Percentiles rank a stretch among this genome's conserved stretches.
These are phyloP conservation scores for Salix viminalis DNA, from an alignment of 345 rosid species.

Conservation along the genomic window DNA sequence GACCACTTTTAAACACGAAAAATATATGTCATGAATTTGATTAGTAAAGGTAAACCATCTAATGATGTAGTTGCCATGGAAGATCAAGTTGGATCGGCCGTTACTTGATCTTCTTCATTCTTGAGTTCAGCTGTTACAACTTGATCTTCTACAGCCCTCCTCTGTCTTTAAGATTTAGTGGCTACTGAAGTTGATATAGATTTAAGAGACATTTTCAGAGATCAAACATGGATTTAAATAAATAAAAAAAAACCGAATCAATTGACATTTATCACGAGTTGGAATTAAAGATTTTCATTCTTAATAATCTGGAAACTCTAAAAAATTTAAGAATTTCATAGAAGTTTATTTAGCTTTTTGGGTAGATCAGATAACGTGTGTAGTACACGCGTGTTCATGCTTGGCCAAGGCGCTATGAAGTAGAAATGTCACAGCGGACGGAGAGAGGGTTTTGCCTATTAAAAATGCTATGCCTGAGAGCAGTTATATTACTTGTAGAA, in stretches of 20 bases:
- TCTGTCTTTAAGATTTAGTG: background rate
- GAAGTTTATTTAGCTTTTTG: background rate
- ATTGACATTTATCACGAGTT: background rate
- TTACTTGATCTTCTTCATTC: too few relatives aligned
- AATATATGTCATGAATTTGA: background rate
- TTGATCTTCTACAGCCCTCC: too few relatives aligned
- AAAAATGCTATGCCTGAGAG: slow-evolving; percentile 37
- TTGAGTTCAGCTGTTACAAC: too few relatives aligned
- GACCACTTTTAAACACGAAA: slow-evolving; percentile 47
- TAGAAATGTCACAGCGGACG: slow-evolving; percentile 43
- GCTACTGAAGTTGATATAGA: background rate
- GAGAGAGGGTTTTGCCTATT: slow-evolving; percentile 25
- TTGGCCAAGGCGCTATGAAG: slow-evolving; percentile 43
- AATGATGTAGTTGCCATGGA: background rate
- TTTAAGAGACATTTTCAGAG: background rate
- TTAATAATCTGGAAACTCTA: background rate
- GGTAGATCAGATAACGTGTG: background rate
- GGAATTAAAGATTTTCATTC: background rate
- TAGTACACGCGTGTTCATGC: background rate
- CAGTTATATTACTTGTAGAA: slow-evolving; percentile 25
- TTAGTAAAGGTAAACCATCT: background rate
- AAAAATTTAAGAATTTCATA: background rate
- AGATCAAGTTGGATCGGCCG: too few relatives aligned
- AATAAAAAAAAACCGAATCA: background rate
- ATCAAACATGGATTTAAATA: background rate